Evolutionary conservation across 2,329 filamentous ascomycete genomes (phyloP), one percentile per base, ranked within the genome.

Genomic region (Apiospora arundinis): DNA sequence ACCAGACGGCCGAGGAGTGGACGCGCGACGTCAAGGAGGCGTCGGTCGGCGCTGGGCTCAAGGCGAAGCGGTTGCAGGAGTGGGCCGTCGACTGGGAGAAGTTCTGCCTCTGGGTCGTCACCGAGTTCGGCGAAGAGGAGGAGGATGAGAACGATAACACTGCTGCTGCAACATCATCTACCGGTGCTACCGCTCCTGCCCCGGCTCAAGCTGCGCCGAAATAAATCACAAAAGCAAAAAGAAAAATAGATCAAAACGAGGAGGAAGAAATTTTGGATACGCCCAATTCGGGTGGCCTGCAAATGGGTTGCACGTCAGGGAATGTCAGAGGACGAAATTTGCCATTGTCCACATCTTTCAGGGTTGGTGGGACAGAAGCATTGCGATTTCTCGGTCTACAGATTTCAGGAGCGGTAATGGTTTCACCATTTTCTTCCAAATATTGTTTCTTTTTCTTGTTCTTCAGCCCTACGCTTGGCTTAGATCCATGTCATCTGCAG

Each of bases 61-160:
- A 96, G 80, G 93, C 93, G 0, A 80, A 90, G 80, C 87, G 92
- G 73, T 82, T 98, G 81, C 90, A 90, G 80, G 88, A 95, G 80
- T 98, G 95, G 94, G 88, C 89, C 68, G 83, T 90, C 46, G 90
- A 93, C 75, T 98, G 95, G 90, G 95, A 98, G 84, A 88, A 90
- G 78, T 98, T 96, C 79, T 98, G 95, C 78, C 87, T 94, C 70
- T 98, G 95, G 95, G 87, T 98, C 63, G 92, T 97, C 12, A 86
- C 91, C 48, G 93, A 97, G 82, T 97, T 89, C 70, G 85, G 80
- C 45, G 85, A 87, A 0, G 78, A 77, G 70, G 65, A 46, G 16
- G 65, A 67, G 40, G 78, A 77, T 71, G 63, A 67, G 12, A 37
- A 67, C 37, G 63, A 21, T 7, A 14, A 40, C n/a, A n/a, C n/a